Percentiles rank a stretch among this genome's conserved stretches.
Evolutionary conservation across 192 early-diverging fungal genomes (phyloP).

Genomic region (Thamnidium elegans): DNA sequence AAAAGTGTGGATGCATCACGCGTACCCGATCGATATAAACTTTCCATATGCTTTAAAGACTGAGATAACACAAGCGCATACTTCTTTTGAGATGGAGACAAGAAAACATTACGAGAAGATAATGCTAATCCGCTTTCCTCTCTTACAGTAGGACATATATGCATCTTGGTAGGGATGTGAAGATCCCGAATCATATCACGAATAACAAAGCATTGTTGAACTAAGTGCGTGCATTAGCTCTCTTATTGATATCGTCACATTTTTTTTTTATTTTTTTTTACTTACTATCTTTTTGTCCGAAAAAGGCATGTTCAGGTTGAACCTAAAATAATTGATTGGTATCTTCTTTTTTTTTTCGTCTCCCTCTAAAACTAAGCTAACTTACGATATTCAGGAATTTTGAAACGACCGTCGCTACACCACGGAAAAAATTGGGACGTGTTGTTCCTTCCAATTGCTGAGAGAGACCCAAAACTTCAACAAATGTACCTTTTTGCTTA

Average conservation of each 20-base stretch:
- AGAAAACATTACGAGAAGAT: constrained; percentile 86
- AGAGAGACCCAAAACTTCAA: constrained; percentile 84
- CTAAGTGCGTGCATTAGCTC: constrained; percentile 3
- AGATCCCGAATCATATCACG: constrained; percentile 82
- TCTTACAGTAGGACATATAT: constrained; percentile 70
- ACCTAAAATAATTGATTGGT: constrained; percentile 26
- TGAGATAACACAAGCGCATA: constrained; percentile 72
- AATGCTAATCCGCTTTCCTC: constrained; percentile 86
- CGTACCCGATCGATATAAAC: constrained; percentile 41
- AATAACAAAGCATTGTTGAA: constrained; percentile 86
- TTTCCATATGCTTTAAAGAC: constrained; percentile 55
- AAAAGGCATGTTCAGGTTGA: constrained; percentile 79
- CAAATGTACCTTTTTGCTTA: constrained; percentile 86
- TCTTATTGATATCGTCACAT: no score
- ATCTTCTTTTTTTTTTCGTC: background rate
- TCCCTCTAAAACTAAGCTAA: background rate
- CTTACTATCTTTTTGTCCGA: constrained; percentile 94
- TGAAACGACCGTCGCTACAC: constrained; percentile 91
- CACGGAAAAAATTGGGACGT: constrained; percentile 94
- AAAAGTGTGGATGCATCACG: constrained; percentile 44
- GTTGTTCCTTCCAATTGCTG: constrained; percentile 92
- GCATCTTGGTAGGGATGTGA: constrained; percentile 70
- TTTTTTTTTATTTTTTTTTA: background rate
- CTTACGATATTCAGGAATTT: constrained; percentile 87
- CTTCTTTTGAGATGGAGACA: constrained; percentile 65